Conservation (phyloP, 2,329 filamentous ascomycete genomes). For the Hymenoscyphus linearis region DNA sequence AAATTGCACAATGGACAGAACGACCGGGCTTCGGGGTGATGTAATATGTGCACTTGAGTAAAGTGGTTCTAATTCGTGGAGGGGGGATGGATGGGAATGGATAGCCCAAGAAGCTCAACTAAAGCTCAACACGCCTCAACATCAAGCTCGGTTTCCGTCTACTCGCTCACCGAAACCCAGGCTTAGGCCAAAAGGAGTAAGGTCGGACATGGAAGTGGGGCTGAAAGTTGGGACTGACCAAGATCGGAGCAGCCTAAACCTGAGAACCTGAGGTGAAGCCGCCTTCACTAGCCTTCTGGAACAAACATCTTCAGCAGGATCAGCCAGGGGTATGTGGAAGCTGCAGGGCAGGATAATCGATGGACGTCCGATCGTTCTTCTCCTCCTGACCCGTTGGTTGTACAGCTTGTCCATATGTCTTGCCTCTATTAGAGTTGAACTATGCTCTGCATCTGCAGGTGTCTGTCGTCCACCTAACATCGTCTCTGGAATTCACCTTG, state of each 20-base stretch:
- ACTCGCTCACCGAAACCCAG: background rate
- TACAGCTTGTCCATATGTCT: background rate
- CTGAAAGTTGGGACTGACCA: background rate
- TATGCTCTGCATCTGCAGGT: background rate
- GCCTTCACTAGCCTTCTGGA: background rate
- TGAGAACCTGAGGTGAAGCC: no score
- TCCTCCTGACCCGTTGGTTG: background rate
- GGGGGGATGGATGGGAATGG: background rate
- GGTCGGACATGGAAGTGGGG: background rate
- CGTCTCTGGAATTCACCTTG: background rate
- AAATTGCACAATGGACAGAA: background rate
- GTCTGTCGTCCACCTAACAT: background rate
- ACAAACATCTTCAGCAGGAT: background rate
- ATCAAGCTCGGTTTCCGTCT: conserved; percentile 1
- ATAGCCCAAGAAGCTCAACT: background rate
- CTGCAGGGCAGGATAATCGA: background rate
- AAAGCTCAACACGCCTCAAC: conserved; percentile 1
- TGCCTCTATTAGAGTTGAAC: background rate
- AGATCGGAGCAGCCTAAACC: no score
- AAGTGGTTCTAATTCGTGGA: background rate
- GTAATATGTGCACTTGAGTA: background rate
- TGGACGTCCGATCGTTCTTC: background rate
- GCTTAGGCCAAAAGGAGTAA: background rate
- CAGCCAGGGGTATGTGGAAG: background rate
- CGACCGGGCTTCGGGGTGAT: background rate